Evolutionary conservation across 2,329 filamentous ascomycete genomes (phyloP), one percentile per base, ranked within the genome.

Genomic region (Venturia asperata): DNA sequence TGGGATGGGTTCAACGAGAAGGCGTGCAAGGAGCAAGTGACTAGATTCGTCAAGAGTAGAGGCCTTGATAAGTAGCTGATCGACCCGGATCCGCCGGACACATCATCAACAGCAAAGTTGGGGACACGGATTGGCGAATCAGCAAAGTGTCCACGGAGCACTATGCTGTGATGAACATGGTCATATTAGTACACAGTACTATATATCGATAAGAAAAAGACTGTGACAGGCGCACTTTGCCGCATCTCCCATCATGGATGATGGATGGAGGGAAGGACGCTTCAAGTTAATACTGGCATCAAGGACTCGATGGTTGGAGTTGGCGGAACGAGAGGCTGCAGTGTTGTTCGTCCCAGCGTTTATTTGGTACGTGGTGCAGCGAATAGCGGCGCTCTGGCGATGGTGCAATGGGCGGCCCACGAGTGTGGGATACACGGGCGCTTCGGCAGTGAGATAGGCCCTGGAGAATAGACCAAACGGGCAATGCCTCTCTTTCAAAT

Each of bases 1-100:
- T 88, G 86, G 85, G 86, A 88, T 69, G 79, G 80, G 66, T 88
- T 86, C 71, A 84, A 78, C 64, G 86, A 88, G 71, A 85, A 87
- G 74, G 78, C 79, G 17, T 86, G 85, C 71, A 87, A 85, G 73
- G 86, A 88, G 68, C 77, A 82, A 68, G 81, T 89, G 70, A 79
- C 80, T 10, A 81, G 84, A 68, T 86, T 87, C 75, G 80, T 88
- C 64, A 87, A 85, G 74, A 80, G 80, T 62, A 81, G 83, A 72
- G 81, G 80, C 49, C 71, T 86, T 67, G 83, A 85, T 67, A 85
- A 83, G 69, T 85, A 49, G 37, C 34, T 37, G 52, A 58, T 34
- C 15, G 9, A 37, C 52, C 52, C 52, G 52, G n/a, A 6, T 58
- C 1, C 11, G 52, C 52, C 30, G 30, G 52, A 37, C 52, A 58